Evolutionary conservation across 257 asterid species (phyloP).

Genomic region (Scutellaria minor): DNA sequence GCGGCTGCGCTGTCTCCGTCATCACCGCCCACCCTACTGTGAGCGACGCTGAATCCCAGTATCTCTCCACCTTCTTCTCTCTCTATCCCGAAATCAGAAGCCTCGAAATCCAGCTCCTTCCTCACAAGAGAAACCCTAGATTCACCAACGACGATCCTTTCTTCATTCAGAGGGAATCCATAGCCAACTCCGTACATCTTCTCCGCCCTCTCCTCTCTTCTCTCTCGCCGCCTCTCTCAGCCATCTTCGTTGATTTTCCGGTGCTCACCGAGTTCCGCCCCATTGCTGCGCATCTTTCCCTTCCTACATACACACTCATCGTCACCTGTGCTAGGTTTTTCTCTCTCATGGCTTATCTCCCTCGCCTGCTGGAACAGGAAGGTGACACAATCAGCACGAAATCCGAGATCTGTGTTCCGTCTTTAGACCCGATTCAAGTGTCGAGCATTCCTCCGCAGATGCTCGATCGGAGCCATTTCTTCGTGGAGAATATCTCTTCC

Average conservation of each 20-base stretch:
- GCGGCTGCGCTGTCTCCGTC: slow-evolving; percentile 46
- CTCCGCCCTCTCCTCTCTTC: slow-evolving; percentile 41
- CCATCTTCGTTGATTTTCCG: slow-evolving; percentile 41
- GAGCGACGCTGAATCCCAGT: slow-evolving; percentile 46
- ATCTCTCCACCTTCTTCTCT: slow-evolving; percentile 44
- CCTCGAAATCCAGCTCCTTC: slow-evolving; percentile 40
- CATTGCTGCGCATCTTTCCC: slow-evolving; percentile 26
- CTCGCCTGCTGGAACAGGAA: slow-evolving; percentile 5
- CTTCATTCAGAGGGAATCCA: slow-evolving; percentile 47
- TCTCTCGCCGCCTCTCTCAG: slow-evolving; percentile 46
- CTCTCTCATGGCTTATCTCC: slow-evolving; percentile 43
- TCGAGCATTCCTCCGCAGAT: slow-evolving; percentile 53
- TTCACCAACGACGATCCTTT: slow-evolving; percentile 53
- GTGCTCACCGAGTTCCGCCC: neutral
- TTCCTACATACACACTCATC: slow-evolving; percentile 33
- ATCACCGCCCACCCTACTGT: slow-evolving; percentile 52
- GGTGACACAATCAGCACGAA: too few relatives aligned
- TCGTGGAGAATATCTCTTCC: slow-evolving; percentile 36
- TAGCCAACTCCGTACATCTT: slow-evolving; percentile 48
- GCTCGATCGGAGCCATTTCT: slow-evolving; percentile 42
- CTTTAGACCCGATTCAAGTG: slow-evolving; percentile 36
- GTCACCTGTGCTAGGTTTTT: slow-evolving; percentile 52
- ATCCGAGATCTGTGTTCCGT: slow-evolving; percentile 22
- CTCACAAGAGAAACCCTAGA: slow-evolving; percentile 38
- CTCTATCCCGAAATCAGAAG: slow-evolving; percentile 40